Evolutionary conservation across 1,139 yeast genomes (phyloP), one percentile per base, ranked within the genome.

Genomic region (Scheffersomyces titani): DNA sequence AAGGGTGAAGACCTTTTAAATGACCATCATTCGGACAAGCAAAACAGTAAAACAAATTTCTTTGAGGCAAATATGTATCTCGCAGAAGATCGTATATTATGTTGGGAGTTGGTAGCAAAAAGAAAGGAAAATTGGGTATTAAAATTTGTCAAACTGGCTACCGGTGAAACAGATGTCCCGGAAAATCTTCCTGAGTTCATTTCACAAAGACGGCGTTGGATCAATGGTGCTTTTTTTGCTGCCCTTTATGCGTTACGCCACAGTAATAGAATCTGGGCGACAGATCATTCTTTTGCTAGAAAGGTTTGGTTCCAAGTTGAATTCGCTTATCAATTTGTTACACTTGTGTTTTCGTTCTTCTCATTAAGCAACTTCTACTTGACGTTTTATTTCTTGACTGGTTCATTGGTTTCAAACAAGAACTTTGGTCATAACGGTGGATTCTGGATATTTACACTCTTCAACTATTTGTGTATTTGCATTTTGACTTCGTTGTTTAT

Each of bases 81-180:
- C 58, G 99, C 99, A 0, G 99, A 94, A 75, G 99, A 94, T 74
- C 88, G 99, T 77, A 93, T 94, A 65, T 76, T 94, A 61, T 94
- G 98, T 74, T 94, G 98, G 98, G 99, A 94, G 72, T 80, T 94
- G 56, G 96, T 94, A 13, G 97, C 98, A 5, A 93, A 94, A 68
- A 83, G 80, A 63, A 84, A 87, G 59, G 94, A 92, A 53, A 89
- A 87, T 68, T 94, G 99, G 99, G 91, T 94, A 24, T 79, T 94
- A 65, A 92, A 92, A 69, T 93, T 93, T 70, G 98, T 94, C 54
- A 89, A 90, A 66, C 90, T 87, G 72, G 98, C 98, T 1, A 89
- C 90, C 30, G 99, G 98, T 64, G 98, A 93, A 70, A 94, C 99
- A 0, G 99, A 94, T 82, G 98, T 94, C 52, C 99, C 99, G 3